phyloP scores from a whole-genome alignment of 2,329 filamentous ascomycete genomes.

The Epichloe typhina region DNA sequence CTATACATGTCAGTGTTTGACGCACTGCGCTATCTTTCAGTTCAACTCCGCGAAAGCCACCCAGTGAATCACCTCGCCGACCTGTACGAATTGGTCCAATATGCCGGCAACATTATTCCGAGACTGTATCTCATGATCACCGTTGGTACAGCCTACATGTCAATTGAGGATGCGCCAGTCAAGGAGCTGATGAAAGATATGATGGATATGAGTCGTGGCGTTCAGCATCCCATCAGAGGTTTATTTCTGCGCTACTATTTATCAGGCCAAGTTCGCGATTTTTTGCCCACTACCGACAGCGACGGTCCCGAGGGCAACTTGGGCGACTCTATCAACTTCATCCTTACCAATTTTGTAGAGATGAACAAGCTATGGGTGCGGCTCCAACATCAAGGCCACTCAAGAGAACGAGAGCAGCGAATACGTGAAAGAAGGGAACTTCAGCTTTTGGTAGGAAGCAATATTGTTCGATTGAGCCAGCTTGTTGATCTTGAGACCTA shows the following conservation, averaged over 20 bases:
- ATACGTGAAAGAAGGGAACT: slow-evolving; percentile 92
- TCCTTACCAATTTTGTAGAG: slow-evolving; percentile 96
- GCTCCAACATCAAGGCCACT: slow-evolving; percentile 93
- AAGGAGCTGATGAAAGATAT: slow-evolving; percentile 99
- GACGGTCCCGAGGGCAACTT: slow-evolving; percentile 93
- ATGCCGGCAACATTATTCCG: slow-evolving; percentile 95
- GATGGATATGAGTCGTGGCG: slow-evolving; percentile 99
- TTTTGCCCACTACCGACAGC: slow-evolving; percentile 64
- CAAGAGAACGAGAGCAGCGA: slow-evolving; percentile 81
- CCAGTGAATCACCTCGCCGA: slow-evolving; percentile 96
- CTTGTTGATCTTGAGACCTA: slow-evolving; percentile 91
- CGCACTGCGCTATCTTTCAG: slow-evolving; percentile 87
- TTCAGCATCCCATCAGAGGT: slow-evolving; percentile 91
- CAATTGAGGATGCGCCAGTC: slow-evolving; percentile 91
- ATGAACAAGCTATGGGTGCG: slow-evolving; percentile 99
- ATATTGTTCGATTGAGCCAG: slow-evolving; percentile 88
- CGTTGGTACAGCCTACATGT: slow-evolving; percentile 98
- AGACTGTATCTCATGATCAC: slow-evolving; percentile 98
- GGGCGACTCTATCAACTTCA: slow-evolving; percentile 95
- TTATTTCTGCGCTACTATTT: slow-evolving; percentile 94
- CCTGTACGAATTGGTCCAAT: slow-evolving; percentile 93
- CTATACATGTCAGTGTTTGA: slow-evolving; percentile 99
- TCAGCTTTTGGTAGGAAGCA: slow-evolving; percentile 90
- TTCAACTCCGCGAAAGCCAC: slow-evolving; percentile 93
- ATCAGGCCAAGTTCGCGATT: slow-evolving; percentile 85